Conservation (phyloP, 2,329 filamentous ascomycete species). For the Hypoxylon sp. region DNA sequence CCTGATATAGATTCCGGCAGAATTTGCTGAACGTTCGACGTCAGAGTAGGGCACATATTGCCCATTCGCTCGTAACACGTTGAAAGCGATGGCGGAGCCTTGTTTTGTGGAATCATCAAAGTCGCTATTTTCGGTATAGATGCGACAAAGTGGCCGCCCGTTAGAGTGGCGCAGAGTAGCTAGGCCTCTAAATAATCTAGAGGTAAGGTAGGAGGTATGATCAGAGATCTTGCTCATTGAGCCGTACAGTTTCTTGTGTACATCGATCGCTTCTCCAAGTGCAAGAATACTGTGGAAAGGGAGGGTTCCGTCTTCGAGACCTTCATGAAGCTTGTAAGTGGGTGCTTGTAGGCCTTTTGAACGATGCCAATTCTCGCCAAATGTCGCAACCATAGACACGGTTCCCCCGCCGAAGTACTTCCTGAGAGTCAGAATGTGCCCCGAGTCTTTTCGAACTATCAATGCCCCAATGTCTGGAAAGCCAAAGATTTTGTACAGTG, state of each 20-base stretch:
- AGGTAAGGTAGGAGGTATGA: constrained; percentile 69
- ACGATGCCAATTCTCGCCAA: constrained; percentile 68
- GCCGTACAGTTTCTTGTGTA: constrained; percentile 69
- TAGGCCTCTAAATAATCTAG: constrained; percentile 65
- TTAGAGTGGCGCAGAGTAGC: constrained; percentile 66
- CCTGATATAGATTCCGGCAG: constrained; percentile 70
- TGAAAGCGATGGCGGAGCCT: constrained; percentile 76
- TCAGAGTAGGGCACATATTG: constrained; percentile 69
- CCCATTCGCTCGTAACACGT: constrained; percentile 68
- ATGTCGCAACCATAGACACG: constrained; percentile 70
- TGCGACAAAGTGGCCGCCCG: constrained; percentile 64
- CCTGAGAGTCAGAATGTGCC: constrained; percentile 67
- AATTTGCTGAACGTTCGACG: constrained; percentile 72
- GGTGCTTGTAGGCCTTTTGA: constrained; percentile 63
- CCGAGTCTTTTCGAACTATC: constrained; percentile 69
- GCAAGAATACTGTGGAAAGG: constrained; percentile 77
- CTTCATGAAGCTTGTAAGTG: constrained; percentile 67
- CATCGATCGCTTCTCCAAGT: constrained; percentile 71
- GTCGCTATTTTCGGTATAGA: constrained; percentile 68
- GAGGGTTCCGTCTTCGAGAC: constrained; percentile 77
- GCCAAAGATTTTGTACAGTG: constrained; percentile 78
- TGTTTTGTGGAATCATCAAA: constrained; percentile 69
- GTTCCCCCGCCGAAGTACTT: constrained; percentile 80
- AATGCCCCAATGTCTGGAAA: constrained; percentile 76
- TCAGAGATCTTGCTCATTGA: constrained; percentile 71